Conservation (phyloP, 306 rosid genomes). For the Citrullus mucosospermus region DNA sequence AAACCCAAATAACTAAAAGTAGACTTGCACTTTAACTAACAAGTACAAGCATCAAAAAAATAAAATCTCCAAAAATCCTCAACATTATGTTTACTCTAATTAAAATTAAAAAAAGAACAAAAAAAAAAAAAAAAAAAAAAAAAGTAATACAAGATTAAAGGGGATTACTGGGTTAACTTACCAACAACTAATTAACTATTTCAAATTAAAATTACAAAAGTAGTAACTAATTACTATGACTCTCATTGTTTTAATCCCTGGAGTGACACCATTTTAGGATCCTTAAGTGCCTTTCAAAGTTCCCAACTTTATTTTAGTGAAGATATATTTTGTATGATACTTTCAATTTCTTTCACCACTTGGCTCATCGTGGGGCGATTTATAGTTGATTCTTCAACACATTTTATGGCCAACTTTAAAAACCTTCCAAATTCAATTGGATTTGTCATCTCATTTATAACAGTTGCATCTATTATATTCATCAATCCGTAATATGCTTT, state of each 20-base stretch:
- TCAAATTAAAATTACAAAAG: no score
- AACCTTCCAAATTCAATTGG: slow-evolving; percentile 40
- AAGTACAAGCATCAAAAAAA: no score
- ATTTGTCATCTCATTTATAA: slow-evolving; percentile 15
- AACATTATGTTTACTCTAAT: no score
- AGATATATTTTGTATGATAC: slow-evolving; percentile 3
- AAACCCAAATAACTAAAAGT: no score
- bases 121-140: no score
- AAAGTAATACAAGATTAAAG: no score
- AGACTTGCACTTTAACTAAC: no score
- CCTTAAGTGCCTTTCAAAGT: not conserved
- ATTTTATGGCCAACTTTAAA: slow-evolving; percentile 47
- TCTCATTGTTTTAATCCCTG: not conserved
- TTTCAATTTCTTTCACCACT: slow-evolving; percentile 63
- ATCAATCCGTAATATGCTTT: slow-evolving; percentile 31
- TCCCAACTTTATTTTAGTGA: not conserved
- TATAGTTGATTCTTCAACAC: slow-evolving; percentile 40
- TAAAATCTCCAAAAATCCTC: no score
- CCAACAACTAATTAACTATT: no score
- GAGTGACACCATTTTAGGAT: not conserved
- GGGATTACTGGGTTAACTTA: no score
- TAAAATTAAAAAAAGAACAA: no score
- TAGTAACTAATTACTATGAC: not conserved
- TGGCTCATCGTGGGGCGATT: slow-evolving; percentile 63
- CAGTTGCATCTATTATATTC: slow-evolving; percentile 31